Evolutionary conservation across 768 basidiomycete species (phyloP).

Genomic region (Xerocomellus intermedius): DNA sequence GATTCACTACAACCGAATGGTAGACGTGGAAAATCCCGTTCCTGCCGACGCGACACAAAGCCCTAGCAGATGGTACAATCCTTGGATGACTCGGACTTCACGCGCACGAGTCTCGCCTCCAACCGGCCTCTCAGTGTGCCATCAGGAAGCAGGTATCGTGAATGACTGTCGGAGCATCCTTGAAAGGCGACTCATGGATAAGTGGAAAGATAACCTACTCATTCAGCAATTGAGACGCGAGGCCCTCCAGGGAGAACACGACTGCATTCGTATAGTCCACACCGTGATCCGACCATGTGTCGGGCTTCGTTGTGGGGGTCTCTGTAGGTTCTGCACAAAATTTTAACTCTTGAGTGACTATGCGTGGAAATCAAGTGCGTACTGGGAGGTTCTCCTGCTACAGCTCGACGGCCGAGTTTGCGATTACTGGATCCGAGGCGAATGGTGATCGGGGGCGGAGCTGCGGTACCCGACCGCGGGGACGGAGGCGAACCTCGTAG

Average conservation of each 20-base stretch:
- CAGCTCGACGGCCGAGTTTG: slow-evolving; percentile 9
- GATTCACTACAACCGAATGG: background rate
- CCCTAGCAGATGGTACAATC: slow-evolving; percentile 15
- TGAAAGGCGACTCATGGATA: background rate
- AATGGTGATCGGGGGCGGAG: slow-evolving; percentile 3
- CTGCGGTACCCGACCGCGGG: background rate
- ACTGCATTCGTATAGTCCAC: slow-evolving; percentile 11
- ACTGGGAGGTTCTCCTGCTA: slow-evolving; percentile 2
- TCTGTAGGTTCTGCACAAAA: background rate
- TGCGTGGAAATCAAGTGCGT: background rate
- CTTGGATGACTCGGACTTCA: slow-evolving; percentile 7
- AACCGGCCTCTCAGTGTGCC: slow-evolving; percentile 20
- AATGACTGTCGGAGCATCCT: slow-evolving; percentile 1
- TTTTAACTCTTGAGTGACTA: too few relatives aligned
- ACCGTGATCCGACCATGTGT: slow-evolving; percentile 18
- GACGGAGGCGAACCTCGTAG: background rate
- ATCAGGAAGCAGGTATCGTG: slow-evolving; percentile 15
- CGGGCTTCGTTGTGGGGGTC: slow-evolving; percentile 5
- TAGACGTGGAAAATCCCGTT: background rate
- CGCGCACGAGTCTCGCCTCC: slow-evolving; percentile 13
- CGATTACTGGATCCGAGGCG: slow-evolving; percentile 6
- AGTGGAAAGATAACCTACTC: slow-evolving; percentile 1
- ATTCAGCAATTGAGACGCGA: background rate
- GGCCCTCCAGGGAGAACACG: slow-evolving; percentile 3
- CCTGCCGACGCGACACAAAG: background rate